A percentile compares a stretch with the other conserved stretches of the same genome.
Evolutionary conservation across 257 asterid species (phyloP).

Genomic region (Craterostigma plantagineum): DNA sequence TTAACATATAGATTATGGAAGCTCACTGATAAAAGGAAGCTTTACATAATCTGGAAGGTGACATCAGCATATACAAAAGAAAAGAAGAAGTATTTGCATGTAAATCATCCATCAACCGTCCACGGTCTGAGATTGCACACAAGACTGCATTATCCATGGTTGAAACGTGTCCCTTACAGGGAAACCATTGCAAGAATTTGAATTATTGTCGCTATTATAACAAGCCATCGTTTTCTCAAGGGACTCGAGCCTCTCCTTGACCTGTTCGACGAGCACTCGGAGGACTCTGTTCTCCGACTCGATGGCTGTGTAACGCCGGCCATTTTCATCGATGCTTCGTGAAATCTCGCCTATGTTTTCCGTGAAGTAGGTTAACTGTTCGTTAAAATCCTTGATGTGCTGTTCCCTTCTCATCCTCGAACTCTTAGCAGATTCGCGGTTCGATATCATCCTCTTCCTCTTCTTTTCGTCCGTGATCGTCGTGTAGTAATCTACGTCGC

Average conservation of each 20-base stretch:
- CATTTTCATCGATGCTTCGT: constrained; percentile 12
- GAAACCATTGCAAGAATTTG: not conserved
- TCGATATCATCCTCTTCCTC: constrained; percentile 48
- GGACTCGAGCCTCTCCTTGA: constrained; percentile 21
- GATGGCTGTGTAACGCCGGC: constrained; percentile 7
- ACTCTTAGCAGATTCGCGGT: constrained; percentile 51
- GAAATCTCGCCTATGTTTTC: constrained; percentile 11
- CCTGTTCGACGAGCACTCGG: constrained; percentile 21
- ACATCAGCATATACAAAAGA: too few relatives aligned
- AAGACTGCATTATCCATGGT: too few relatives aligned
- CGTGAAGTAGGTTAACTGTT: constrained; percentile 16
- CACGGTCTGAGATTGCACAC: too few relatives aligned
- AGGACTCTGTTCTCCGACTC: constrained; percentile 27
- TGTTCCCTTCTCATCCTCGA: constrained; percentile 53
- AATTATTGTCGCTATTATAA: constrained; percentile 1
- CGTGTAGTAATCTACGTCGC: constrained; percentile 10
- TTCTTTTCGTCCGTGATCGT: constrained; percentile 29
- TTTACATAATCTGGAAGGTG: too few relatives aligned
- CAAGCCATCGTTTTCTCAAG: constrained; percentile 14
- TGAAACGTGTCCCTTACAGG: constrained; percentile 15
- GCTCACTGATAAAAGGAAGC: too few relatives aligned
- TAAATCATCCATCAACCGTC: too few relatives aligned
- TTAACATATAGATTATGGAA: too few relatives aligned
- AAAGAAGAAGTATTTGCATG: too few relatives aligned
- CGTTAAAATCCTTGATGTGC: constrained; percentile 37